Evolutionary conservation across 2,329 filamentous ascomycete genomes (phyloP).

Genomic region (Fusarium piperis): DNA sequence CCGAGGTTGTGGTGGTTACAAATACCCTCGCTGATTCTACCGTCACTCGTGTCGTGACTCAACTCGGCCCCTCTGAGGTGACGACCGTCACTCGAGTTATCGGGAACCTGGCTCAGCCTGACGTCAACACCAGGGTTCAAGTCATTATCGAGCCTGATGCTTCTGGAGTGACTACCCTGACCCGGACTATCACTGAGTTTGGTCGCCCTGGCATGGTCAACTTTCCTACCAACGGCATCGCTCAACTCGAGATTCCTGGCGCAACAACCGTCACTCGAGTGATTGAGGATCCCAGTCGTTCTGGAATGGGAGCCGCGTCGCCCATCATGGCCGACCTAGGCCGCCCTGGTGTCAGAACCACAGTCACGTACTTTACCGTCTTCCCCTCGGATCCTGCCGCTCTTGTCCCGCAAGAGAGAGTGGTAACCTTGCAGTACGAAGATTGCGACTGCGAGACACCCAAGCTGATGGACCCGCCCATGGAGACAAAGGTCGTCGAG

Average conservation of each 20-base stretch:
- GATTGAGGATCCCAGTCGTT: not conserved
- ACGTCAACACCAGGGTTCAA: not conserved
- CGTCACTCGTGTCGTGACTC: not conserved
- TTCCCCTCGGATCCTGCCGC: constrained; percentile 46
- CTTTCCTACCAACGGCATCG: not conserved
- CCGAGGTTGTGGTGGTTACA: not conserved
- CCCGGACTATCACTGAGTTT: not conserved
- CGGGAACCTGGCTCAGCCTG: not conserved
- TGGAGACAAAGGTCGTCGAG: constrained; percentile 35
- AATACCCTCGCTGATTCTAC: not conserved
- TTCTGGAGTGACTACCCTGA: not conserved
- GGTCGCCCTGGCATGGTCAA: not conserved
- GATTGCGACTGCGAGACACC: constrained; percentile 35
- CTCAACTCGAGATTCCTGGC: not conserved
- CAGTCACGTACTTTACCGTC: constrained; percentile 37
- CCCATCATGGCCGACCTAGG: not conserved
- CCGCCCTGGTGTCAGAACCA: constrained; percentile 24
- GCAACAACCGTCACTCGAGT: not conserved
- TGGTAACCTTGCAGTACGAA: constrained; percentile 44
- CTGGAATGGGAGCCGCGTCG: not conserved
- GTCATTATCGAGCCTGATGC: not conserved
- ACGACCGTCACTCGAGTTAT: not conserved
- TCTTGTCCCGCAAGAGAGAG: constrained; percentile 49
- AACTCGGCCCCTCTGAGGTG: not conserved
- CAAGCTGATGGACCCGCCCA: constrained; percentile 21